These are phyloP conservation scores for Lipomyces yamanashiensis DNA, from an alignment of 805 yeast genomes.

Conservation along the genomic window DNA sequence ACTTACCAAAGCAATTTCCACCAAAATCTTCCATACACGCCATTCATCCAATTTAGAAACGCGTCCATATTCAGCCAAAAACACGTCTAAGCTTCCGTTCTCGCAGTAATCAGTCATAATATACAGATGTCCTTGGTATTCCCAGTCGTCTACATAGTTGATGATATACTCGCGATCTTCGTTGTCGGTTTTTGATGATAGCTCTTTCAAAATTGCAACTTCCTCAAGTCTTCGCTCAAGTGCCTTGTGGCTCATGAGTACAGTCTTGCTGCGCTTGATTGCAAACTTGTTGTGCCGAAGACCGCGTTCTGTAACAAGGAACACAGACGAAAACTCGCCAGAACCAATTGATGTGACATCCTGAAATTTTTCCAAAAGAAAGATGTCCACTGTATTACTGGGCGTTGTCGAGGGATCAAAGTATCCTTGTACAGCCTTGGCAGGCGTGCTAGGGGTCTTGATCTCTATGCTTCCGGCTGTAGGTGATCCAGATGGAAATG, in stretches of 20 bases:
- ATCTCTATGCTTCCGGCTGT: slow-evolving; percentile 23
- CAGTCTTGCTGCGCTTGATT: slow-evolving; percentile 81
- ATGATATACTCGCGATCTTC: slow-evolving; percentile 81
- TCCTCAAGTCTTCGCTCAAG: slow-evolving; percentile 70
- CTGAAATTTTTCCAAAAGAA: slow-evolving; percentile 55
- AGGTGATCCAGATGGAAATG: slow-evolving; percentile 14
- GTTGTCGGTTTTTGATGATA: slow-evolving; percentile 45
- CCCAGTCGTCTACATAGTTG: slow-evolving; percentile 85
- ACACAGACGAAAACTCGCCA: slow-evolving; percentile 91
- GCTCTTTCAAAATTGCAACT: slow-evolving; percentile 60
- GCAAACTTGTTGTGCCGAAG: slow-evolving; percentile 61
- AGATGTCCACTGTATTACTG: slow-evolving; percentile 46
- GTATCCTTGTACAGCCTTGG: slow-evolving; percentile 36
- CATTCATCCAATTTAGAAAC: slow-evolving; percentile 87
- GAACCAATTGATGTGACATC: slow-evolving; percentile 74
- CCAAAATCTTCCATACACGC: slow-evolving; percentile 95
- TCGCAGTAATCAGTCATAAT: slow-evolving; percentile 96
- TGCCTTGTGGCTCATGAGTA: slow-evolving; percentile 62
- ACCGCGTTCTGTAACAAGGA: slow-evolving; percentile 71
- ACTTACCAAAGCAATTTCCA: slow-evolving; percentile 64
- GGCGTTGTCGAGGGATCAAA: slow-evolving; percentile 31
- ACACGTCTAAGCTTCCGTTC: slow-evolving; percentile 85
- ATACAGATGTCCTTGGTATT: slow-evolving; percentile 68
- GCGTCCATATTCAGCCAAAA: slow-evolving; percentile 75
- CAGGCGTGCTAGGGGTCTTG: slow-evolving; percentile 38